Conservation (phyloP, 164 flowering plant species). For the Vitis riparia region DNA sequence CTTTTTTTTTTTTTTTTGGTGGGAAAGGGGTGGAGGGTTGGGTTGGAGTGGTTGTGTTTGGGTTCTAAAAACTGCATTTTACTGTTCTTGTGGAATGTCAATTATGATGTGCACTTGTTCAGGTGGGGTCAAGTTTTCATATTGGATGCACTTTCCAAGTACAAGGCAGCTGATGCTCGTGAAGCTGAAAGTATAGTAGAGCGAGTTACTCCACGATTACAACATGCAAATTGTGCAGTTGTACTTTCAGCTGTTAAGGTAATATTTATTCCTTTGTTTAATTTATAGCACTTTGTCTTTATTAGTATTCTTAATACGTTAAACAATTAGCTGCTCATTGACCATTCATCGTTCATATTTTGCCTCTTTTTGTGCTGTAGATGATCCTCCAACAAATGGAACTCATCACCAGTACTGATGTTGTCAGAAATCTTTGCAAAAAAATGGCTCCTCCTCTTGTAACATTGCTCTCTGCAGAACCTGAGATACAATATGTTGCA, state of each 20-base stretch:
- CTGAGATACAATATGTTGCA: constrained; percentile 99
- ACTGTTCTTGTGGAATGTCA: background rate
- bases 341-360: background rate
- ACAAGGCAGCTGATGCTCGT: constrained; percentile 97
- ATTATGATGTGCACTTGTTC: constrained; percentile 11
- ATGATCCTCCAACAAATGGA: constrained; percentile 99
- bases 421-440: constrained; percentile 96
- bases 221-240: constrained; percentile 99
- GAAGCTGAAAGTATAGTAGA: constrained; percentile 99
- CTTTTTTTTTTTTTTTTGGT: too few relatives aligned
- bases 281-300: background rate
- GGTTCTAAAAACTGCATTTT: too few relatives aligned
- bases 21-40: too few relatives aligned
- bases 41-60: too few relatives aligned
- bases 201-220: constrained; percentile 94
- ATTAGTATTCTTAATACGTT: background rate
- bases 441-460: constrained; percentile 99
- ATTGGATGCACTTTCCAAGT: constrained; percentile 95
- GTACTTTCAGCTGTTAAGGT: constrained; percentile 99
- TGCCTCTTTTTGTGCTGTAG: constrained; percentile 33
- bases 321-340: background rate
- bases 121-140: constrained; percentile 99
- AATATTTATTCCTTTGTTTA: background rate
- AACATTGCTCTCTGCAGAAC: constrained; percentile 98
- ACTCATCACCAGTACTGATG: constrained; percentile 94